phyloP scores from a whole-genome alignment of 306 rosid genomes.

The Cicer pinnatifidum region DNA sequence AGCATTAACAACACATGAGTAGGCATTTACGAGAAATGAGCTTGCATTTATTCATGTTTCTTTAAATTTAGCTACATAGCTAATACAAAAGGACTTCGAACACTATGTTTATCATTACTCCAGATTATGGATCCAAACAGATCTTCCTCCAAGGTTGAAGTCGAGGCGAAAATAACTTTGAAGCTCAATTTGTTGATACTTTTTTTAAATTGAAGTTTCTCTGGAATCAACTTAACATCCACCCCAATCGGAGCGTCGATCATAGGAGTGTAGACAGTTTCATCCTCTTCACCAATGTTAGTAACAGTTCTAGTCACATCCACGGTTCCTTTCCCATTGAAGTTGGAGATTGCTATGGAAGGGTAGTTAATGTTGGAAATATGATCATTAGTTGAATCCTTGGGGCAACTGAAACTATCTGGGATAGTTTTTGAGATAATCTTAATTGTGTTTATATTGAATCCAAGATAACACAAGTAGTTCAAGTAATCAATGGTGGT shows the following conservation, averaged over 20 bases:
- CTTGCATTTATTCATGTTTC: neutral
- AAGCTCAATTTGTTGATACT: constrained; percentile 58
- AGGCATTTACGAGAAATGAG: neutral
- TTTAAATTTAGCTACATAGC: constrained; percentile 34
- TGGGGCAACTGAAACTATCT: constrained; percentile 58
- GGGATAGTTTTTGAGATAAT: constrained; percentile 56
- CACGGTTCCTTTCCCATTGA: constrained; percentile 42
- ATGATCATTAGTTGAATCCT: constrained; percentile 47
- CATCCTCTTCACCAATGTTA: constrained; percentile 69
- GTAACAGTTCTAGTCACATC: constrained; percentile 68
- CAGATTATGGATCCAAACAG: constrained; percentile 73
- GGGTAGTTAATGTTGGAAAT: constrained; percentile 85
- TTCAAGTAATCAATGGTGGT: constrained; percentile 64
- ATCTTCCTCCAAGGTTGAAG: constrained; percentile 40
- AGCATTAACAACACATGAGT: neutral
- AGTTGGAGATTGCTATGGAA: constrained; percentile 72
- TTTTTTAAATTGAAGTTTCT: constrained; percentile 56
- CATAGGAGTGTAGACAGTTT: constrained; percentile 45
- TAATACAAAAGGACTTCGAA: constrained; percentile 67
- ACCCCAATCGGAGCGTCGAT: constrained; percentile 64
- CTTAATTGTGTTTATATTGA: constrained; percentile 45
- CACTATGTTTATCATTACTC: constrained; percentile 59
- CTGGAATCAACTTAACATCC: constrained; percentile 62
- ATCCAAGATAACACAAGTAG: constrained; percentile 66
- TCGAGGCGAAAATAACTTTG: constrained; percentile 59